A percentile compares a stretch with the other conserved stretches of the same genome.
These are phyloP conservation scores for Suillus subluteus DNA, from an alignment of 768 basidiomycete species.

Conservation along the genomic window DNA sequence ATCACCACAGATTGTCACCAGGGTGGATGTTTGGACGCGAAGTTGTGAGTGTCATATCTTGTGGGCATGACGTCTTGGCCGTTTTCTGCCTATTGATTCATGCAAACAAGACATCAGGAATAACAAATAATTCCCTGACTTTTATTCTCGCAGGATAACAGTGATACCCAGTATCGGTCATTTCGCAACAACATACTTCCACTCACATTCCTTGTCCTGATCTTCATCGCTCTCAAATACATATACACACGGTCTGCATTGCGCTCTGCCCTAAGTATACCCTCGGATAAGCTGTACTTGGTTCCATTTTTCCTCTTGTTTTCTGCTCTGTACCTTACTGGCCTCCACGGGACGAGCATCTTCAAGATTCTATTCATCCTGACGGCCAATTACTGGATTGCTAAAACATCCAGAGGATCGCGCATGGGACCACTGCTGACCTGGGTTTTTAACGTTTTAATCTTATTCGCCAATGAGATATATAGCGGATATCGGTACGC, in stretches of 20 bases:
- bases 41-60: constrained; percentile 57
- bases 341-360: constrained; percentile 79
- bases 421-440: constrained; percentile 55
- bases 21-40: constrained; percentile 86
- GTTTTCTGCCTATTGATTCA: constrained; percentile 5
- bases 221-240: constrained; percentile 61
- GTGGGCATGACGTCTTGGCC: not conserved
- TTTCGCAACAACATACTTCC: constrained; percentile 82
- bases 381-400: constrained; percentile 66
- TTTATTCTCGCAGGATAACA: constrained; percentile 74
- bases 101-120: constrained; percentile 11
- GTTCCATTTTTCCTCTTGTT: constrained; percentile 64
- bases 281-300: constrained; percentile 38
- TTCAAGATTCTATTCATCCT: constrained; percentile 81
- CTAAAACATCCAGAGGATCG: constrained; percentile 47
- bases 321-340: constrained; percentile 64
- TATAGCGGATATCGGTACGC: constrained; percentile 76
- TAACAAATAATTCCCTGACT: not conserved
- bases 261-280: constrained; percentile 28
- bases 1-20: constrained; percentile 54
- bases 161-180: constrained; percentile 87
- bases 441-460: constrained; percentile 75
- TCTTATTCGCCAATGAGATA: constrained; percentile 80
- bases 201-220: constrained; percentile 49
- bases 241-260: constrained; percentile 43